Conservation (phyloP, 2,329 filamentous ascomycete genomes). For the Paradendryphiella salina region DNA sequence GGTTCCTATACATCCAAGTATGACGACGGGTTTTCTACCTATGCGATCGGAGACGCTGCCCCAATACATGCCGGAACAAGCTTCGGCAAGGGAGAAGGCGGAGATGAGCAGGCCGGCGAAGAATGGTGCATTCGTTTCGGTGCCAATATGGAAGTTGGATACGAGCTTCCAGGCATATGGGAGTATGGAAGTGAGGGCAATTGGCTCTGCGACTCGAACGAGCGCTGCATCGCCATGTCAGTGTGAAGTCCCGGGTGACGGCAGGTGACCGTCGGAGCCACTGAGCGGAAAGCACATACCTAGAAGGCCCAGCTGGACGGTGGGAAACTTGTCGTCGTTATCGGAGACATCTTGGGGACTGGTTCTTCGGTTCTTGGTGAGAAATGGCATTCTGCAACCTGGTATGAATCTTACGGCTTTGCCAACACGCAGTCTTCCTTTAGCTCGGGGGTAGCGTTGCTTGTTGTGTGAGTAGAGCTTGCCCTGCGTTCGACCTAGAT, state of each 20-base stretch:
- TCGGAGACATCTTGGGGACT: slow-evolving; percentile 63
- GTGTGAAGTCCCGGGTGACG: neutral
- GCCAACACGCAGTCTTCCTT: slow-evolving; percentile 27
- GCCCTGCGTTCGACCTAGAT: slow-evolving; percentile 18
- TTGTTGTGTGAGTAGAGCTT: slow-evolving; percentile 19
- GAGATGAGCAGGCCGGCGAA: slow-evolving; percentile 86
- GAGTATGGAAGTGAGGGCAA: slow-evolving; percentile 91
- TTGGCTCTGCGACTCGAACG: slow-evolving; percentile 88
- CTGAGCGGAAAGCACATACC: slow-evolving; percentile 57
- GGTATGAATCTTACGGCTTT: slow-evolving; percentile 57
- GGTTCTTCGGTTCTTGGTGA: slow-evolving; percentile 59
- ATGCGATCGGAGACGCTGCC: slow-evolving; percentile 47
- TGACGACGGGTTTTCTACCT: slow-evolving; percentile 47
- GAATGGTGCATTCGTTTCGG: slow-evolving; percentile 65
- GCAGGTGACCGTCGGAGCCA: neutral
- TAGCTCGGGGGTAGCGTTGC: slow-evolving; percentile 10
- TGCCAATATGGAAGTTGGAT: slow-evolving; percentile 42
- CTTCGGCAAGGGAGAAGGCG: slow-evolving; percentile 87
- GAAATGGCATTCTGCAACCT: slow-evolving; percentile 59
- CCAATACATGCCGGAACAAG: slow-evolving; percentile 73
- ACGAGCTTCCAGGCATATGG: slow-evolving; percentile 64
- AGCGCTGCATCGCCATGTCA: slow-evolving; percentile 63
- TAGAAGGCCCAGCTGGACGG: slow-evolving; percentile 79
- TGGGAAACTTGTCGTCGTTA: slow-evolving; percentile 69
- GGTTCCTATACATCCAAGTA: slow-evolving; percentile 68